Evolutionary conservation across 2,329 filamentous ascomycete genomes (phyloP).

Genomic region (Thielaviopsis populi): DNA sequence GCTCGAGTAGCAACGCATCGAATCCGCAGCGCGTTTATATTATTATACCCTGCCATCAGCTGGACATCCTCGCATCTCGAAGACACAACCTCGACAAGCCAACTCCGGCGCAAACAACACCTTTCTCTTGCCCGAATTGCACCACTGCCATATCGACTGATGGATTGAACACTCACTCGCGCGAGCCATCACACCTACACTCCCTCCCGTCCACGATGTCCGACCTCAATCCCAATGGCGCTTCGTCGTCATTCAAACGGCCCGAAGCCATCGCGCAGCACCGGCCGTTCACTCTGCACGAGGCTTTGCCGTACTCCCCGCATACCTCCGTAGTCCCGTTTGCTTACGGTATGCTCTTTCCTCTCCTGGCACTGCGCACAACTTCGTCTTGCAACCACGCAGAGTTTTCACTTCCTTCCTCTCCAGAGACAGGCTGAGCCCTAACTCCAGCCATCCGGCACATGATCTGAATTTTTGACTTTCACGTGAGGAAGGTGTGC

Average conservation of each 20-base stretch:
- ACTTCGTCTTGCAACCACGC: background rate
- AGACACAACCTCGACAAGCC: background rate
- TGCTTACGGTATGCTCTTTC: constrained; percentile 43
- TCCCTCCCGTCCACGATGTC: constrained; percentile 4
- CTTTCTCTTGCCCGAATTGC: background rate
- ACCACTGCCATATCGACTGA: background rate
- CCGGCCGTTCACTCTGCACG: constrained; percentile 48
- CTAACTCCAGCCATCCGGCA: background rate
- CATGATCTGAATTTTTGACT: constrained; percentile 1
- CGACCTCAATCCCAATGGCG: constrained; percentile 10
- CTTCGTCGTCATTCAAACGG: constrained; percentile 9
- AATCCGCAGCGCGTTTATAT: background rate
- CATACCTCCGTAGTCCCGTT: constrained; percentile 69
- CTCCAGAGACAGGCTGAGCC: background rate
- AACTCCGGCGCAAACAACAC: background rate
- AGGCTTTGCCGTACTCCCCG: constrained; percentile 69
- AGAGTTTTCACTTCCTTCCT: background rate
- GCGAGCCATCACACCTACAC: background rate
- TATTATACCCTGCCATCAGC: background rate
- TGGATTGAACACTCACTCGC: background rate
- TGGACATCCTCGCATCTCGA: background rate
- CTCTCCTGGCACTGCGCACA: background rate
- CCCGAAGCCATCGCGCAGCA: constrained; percentile 12
- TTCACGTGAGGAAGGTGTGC: constrained; percentile 13
- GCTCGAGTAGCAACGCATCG: constrained; percentile 4